These are phyloP conservation scores for Trifolium subterraneum DNA, from an alignment of 306 rosid genomes.

Conservation along the genomic window DNA sequence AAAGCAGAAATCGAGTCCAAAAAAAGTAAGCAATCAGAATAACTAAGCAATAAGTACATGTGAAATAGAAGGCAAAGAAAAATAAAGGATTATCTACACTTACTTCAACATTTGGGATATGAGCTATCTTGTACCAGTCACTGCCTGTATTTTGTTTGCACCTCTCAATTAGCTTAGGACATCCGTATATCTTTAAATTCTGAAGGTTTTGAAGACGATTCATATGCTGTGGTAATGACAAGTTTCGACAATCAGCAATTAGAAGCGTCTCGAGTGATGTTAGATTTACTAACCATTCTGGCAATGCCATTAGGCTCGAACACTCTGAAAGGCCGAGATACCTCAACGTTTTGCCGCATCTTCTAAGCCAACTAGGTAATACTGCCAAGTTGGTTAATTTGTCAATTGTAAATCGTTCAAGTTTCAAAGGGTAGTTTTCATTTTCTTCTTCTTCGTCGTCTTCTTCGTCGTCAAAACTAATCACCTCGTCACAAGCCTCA, in stretches of 20 bases:
- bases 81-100: slow-evolving; percentile 12
- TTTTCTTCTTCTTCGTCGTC: slow-evolving; percentile 12
- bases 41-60: not conserved
- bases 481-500: slow-evolving; percentile 19
- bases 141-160: slow-evolving; percentile 28
- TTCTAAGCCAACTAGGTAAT: slow-evolving; percentile 37
- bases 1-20: not conserved
- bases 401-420: slow-evolving; percentile 35
- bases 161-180: slow-evolving; percentile 39
- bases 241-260: slow-evolving; percentile 40
- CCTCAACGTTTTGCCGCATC: slow-evolving; percentile 8
- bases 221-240: slow-evolving; percentile 27
- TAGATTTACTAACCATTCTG: slow-evolving; percentile 35
- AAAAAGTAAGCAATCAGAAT: not conserved
- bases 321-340: slow-evolving; percentile 38
- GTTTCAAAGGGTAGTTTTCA: slow-evolving; percentile 36
- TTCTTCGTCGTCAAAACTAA: slow-evolving; percentile 26
- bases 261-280: slow-evolving; percentile 42
- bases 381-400: slow-evolving; percentile 31
- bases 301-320: slow-evolving; percentile 32
- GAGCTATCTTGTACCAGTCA: slow-evolving; percentile 42
- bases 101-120: slow-evolving; percentile 41
- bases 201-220: slow-evolving; percentile 33
- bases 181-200: slow-evolving; percentile 37
- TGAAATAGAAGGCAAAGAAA: not conserved